Conservation (phyloP, 805 yeast species). For the Wickerhamomyces mucosus region DNA sequence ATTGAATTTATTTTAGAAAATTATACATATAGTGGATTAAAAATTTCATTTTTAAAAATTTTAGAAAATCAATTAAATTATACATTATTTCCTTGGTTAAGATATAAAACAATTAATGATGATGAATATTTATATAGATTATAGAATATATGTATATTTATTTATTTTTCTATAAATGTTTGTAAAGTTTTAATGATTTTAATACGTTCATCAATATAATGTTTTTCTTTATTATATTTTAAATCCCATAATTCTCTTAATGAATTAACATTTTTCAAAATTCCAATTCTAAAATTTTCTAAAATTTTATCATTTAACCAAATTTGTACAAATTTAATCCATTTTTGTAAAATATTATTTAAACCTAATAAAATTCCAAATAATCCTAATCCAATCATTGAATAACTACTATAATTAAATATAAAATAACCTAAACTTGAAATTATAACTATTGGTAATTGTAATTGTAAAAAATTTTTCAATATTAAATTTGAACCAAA, state of each 20-base stretch:
- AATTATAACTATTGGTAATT: constrained; percentile 21
- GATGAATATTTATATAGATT: constrained; percentile 24
- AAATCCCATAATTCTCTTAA: constrained; percentile 14
- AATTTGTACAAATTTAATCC: constrained; percentile 19
- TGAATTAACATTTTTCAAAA: constrained; percentile 12
- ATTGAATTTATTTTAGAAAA: constrained; percentile 58
- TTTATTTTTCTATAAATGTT: too few species aligned
- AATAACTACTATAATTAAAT: constrained; percentile 20
- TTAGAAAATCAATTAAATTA: constrained; percentile 48
- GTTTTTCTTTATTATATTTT: constrained; percentile 13
- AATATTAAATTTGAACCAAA: constrained; percentile 18
- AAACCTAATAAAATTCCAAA: constrained; percentile 23
- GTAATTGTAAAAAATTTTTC: constrained; percentile 21
- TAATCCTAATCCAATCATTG: constrained; percentile 24
- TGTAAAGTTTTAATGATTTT: too few species aligned
- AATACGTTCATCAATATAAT: too few species aligned
- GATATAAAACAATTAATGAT: constrained; percentile 39
- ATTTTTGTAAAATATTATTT: constrained; percentile 21
- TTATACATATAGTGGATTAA: constrained; percentile 55
- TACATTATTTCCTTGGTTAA: constrained; percentile 74
- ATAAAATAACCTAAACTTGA: constrained; percentile 20
- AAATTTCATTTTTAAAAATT: constrained; percentile 56
- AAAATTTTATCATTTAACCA: constrained; percentile 16
- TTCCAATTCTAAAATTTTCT: constrained; percentile 15
- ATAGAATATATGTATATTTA: too few species aligned